Evolutionary conservation across 176 grass and related monocot species (phyloP), one percentile per base, ranked within the genome.

Genomic region (Raddia guianensis): DNA sequence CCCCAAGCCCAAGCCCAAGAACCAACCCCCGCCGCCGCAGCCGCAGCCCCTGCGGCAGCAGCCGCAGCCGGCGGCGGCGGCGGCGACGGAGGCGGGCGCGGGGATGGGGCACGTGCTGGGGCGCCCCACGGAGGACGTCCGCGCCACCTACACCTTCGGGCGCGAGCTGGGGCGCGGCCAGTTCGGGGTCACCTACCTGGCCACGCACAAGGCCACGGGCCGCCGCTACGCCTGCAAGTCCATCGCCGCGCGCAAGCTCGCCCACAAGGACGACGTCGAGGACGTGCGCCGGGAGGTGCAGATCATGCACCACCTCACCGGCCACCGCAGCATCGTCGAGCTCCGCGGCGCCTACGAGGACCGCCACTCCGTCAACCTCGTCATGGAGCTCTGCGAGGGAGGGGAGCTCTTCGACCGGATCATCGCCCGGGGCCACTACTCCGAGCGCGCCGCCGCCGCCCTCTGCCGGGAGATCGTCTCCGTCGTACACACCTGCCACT

Each of bases 381-480:
- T 99, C 82, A 99, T 99, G 96, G 96, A 99, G 88, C 89, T 99
- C 63, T 99, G 96, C 85, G 96, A 99, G 87, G 96, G 96, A 33
- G 96, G 96, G 4, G 96, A 99, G 82, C 86, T 99, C 48, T 99
- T 99, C 74, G 96, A 99, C 75, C 85, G 94, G 60, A 97, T 97
- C 87, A 97, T 97, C 73, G 79, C 94, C 4, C 76, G 87, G 6
- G 94, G 94, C 0, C 94, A 97, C 80, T 97, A 97, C 89, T 94
- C 94, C 64, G 94, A 97, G 90, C 90, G 91, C 21, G 87, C 83
- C 0, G 94, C 94, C 0, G 94, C 94, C 0, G 80, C 83, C 3
- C 86, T 97, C 12, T 97, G 94, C 80, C 75, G 94, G 52, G 91
- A 97, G 86, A 92, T 94, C 3, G 94, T 97, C 0, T 35, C 63